Evolutionary conservation across 164 flowering plant genomes (phyloP).

Genomic region (Vitis cinerea): DNA sequence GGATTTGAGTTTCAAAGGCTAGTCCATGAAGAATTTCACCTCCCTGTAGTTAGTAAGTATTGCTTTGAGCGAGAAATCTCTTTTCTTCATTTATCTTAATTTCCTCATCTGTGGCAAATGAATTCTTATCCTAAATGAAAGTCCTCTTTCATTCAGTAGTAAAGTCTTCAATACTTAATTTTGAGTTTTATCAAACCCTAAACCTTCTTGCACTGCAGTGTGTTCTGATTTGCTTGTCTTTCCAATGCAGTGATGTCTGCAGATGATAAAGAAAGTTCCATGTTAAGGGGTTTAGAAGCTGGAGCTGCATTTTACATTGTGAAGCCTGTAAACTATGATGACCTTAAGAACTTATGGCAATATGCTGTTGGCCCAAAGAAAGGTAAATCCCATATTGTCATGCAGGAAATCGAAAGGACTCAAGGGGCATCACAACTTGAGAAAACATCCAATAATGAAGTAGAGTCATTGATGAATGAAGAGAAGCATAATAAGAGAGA

Average conservation of each 20-base stretch:
- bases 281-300: not conserved
- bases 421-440: too few species aligned
- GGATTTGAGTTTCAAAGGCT: not conserved
- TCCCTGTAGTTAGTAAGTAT: conserved; percentile 14
- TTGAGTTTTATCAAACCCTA: too few species aligned
- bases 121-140: not conserved
- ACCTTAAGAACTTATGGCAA: conserved; percentile 9
- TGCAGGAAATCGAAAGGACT: too few species aligned
- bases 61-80: too few species aligned
- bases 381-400: too few species aligned
- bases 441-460: not conserved
- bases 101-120: too few species aligned
- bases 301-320: conserved; percentile 7
- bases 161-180: too few species aligned
- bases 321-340: conserved; percentile 2
- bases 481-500: too few species aligned
- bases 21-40: conserved; percentile 5
- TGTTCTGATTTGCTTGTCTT: too few species aligned
- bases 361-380: not conserved
- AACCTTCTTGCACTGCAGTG: too few species aligned
- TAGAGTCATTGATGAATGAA: too few species aligned
- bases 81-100: not conserved
- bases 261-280: conserved; percentile 3
- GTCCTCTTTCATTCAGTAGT: too few species aligned
- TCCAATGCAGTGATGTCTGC: conserved; percentile 11